Base-by-base conservation (phyloP, 805 yeast species). In the Henningerozyma blattae region DNA sequence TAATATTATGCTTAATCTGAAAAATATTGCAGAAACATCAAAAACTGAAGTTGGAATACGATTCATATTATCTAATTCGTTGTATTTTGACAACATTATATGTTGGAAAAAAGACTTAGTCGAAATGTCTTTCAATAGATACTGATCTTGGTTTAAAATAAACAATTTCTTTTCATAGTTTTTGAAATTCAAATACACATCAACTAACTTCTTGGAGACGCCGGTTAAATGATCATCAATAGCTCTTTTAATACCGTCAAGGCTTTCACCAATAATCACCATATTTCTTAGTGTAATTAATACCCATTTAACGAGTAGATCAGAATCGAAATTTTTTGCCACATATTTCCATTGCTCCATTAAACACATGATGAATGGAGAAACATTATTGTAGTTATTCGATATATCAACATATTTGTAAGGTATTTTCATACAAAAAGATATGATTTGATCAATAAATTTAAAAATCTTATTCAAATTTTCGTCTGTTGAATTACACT, bases 321-420 rank as follows among this genome's bases (percentile, higher is more conserved):
- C 46, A 15, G 46, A 48, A 9, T 28, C 28, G 18, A 35, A 39
- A 15, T 36, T 26, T 10, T 54, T 57, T 4, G 64, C 59, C 9
- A 72, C 66, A 48, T 67, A 82, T 34, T 65, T 62, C 55, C 79
- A 68, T 49, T 86, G 95, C 42, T 86, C 96, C 30, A 74, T 53
- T 3, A 77, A 44, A 0, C 77, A 66, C 12, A 73, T 61, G 2
- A 67, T 43, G 33, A 78, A 66, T 0, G 85, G 82, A 37, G 85
- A 75, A 12, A 74, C 45, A 19, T 48, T 45, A 0, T 44, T 38
- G n/a, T 47, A 46, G 1, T 42, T 36, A 19, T 52, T 55, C 3
- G 73, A 64, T 34, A 54, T 40, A 49, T 89, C 96, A 34, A 84
- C 68, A 45, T 86, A 89, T 49, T 82, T 85, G 58, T 80, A 91